Conservation (phyloP, 306 rosid species). For the Vachellia pachyceras region DNA sequence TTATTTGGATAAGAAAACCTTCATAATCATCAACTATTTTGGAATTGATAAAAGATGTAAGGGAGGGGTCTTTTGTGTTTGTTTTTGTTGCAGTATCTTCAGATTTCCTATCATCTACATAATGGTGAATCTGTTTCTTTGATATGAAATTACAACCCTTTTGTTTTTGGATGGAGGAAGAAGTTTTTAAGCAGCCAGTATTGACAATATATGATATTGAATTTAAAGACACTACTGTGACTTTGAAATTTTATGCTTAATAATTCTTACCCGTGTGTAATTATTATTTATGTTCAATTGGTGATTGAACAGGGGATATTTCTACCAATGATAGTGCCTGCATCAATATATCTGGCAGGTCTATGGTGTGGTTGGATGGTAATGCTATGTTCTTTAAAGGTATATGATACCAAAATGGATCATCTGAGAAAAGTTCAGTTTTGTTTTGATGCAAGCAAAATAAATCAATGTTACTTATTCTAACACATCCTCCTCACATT, state of each 20-base stretch:
- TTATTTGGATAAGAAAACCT: not conserved
- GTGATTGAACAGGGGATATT: constrained; percentile 78
- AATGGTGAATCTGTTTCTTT: constrained; percentile 19
- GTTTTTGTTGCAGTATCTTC: constrained; percentile 8
- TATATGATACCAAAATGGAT: constrained; percentile 41
- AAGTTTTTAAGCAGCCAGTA: constrained; percentile 16
- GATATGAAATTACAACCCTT: constrained; percentile 7
- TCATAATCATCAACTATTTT: too few species aligned
- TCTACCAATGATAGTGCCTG: constrained; percentile 87
- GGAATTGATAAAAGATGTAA: not conserved
- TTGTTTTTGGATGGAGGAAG: constrained; percentile 13
- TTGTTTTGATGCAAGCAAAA: constrained; percentile 31
- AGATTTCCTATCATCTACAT: constrained; percentile 21
- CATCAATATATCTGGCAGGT: constrained; percentile 81
- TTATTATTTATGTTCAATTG: constrained; percentile 14
- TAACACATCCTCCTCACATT: constrained; percentile 39
- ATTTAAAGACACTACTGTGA: constrained; percentile 17
- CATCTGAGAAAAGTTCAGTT: constrained; percentile 16
- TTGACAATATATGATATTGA: constrained; percentile 3
- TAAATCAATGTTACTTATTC: constrained; percentile 22
- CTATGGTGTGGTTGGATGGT: constrained; percentile 93
- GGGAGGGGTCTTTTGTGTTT: not conserved
- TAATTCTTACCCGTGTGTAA: constrained; percentile 7
- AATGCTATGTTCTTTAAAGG: constrained; percentile 92
- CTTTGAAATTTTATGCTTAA: constrained; percentile 24